Base-by-base conservation (phyloP, 768 basidiomycete genomes). In the Suillus tomentosus region DNA sequence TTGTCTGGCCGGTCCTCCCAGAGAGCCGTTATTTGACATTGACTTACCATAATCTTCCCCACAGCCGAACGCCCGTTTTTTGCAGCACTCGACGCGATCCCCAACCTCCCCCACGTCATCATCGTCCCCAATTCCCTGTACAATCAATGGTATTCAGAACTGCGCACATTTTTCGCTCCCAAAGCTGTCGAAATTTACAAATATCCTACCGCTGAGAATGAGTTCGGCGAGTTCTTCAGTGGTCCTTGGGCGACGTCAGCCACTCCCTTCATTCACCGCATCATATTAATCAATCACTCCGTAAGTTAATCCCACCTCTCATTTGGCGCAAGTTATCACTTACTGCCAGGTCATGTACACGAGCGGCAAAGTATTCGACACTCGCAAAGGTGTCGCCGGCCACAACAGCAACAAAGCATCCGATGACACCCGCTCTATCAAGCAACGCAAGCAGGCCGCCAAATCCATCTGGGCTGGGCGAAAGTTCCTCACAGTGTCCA, bases 401-500 rank as follows among this genome's bases (percentile, higher is more conserved):
- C 50, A 14, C 11, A 62, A 62, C 40, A 37, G 17, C 2, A 47
- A 47, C 22, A 62, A 62, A 13, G 61, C 61, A 3, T 15, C 40
- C 0, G 34, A 51, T 7, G 51, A 62, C 15, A 40, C 4, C 5
- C 27, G 47, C 19, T 31, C 31, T 0, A 3, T 15, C 2, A 50
- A 27, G 22, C 2, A 3, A 3, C 24, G 14, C 22, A 50, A 50
- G 6, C 48, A 50, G 48, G 24, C 48, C 0, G 22, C 48, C 22
- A 50, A 17, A 11, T 62, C 51, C 39, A 10, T 62, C 3, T 62
- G 61, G 61, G 15, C 64, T 27, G 65, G 66, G 1, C 67, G 60
- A 1, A n/a, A 63, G 0, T 73, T 59, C 45, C 62, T 71, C 15
- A 60, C 68, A 0, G 60, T 69, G n/a, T 53, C 64, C 0, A 14